Evolutionary conservation across 2,329 filamentous ascomycete species (phyloP).

Genomic region (Penicillium occitanis): DNA sequence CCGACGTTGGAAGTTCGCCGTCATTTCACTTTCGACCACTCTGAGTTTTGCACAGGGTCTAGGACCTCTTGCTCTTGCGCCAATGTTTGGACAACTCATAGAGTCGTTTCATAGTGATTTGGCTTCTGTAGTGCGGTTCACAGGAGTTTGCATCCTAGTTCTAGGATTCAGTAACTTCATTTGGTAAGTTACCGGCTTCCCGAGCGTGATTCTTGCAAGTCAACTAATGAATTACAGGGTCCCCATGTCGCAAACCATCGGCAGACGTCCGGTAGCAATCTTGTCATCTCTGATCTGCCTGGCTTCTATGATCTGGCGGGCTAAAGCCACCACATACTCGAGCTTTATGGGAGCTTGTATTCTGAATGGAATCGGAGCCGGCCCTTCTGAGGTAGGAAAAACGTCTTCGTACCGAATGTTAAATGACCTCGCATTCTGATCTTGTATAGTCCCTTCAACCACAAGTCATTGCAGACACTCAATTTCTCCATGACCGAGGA

Average conservation of each 20-base stretch:
- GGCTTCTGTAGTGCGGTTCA: conserved; percentile 57
- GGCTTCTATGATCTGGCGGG: conserved; percentile 58
- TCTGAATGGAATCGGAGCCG: conserved; percentile 16
- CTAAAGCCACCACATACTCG: conserved; percentile 56
- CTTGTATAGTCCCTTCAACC: conserved; percentile 4
- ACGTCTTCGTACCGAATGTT: too few relatives aligned
- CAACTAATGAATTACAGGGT: conserved; percentile 42
- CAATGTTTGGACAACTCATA: conserved; percentile 62
- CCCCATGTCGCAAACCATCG: conserved; percentile 56
- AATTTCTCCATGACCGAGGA: conserved; percentile 65
- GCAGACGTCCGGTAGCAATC: conserved; percentile 56
- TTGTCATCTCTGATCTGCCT: conserved; percentile 55
- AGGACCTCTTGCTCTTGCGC: conserved; percentile 55
- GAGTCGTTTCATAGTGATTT: conserved; percentile 55
- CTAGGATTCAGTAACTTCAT: conserved; percentile 62
- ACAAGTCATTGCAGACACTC: conserved; percentile 61
- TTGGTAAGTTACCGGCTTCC: conserved; percentile 44
- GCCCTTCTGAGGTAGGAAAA: conserved; percentile 33
- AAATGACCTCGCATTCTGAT: not conserved
- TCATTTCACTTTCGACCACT: conserved; percentile 43
- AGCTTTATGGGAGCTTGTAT: conserved; percentile 65
- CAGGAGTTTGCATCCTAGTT: conserved; percentile 57
- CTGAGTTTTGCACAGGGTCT: conserved; percentile 55
- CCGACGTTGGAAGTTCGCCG: conserved; percentile 43
- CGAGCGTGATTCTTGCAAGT: not conserved